Evolutionary conservation across 2,329 filamentous ascomycete species (phyloP), one percentile per base, ranked within the genome.

Genomic region (Botryotinia narcissicola): DNA sequence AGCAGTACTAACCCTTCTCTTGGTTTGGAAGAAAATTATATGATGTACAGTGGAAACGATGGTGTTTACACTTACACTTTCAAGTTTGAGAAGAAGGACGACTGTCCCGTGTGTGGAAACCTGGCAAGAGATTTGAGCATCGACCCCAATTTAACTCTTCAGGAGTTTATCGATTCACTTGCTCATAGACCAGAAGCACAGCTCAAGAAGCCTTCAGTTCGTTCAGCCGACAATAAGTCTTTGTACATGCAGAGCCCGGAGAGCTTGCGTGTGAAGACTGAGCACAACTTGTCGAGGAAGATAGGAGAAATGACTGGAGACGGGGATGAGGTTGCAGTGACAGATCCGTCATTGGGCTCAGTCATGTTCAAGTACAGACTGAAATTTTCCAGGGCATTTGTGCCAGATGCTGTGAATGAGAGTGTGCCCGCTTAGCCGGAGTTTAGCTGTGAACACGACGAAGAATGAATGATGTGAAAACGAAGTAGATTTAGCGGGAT

Each of bases 41-140:
- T 98, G 95, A 97, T 98, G 93, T 99, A 99, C 83, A 97, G 94
- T 20, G 96, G 97, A 64, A 95, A 98, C 80, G 95, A 97, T 80
- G 89, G 92, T 77, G 92, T 99, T 77, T 99, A 99, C 85, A 99
- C 96, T 0, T 98, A 97, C 83, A 99, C 96, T 0, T 99, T 98
- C 82, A 91, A 94, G 80, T 94, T 97, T 80, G 92, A 98, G 83
- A 93, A 93, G 85, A 98, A 98, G 82, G 88, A 92, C 25, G 96
- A 98, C 82, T 99, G 96, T 77, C 94, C 96, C 3, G 96, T 98
- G 10, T 99, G 96, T 80, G 95, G 95, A 29, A 92, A 93, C 71
- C 84, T 93, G 73, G 90, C 96, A 6, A 92, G 93, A 70, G 91
- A 92, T 40, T 86, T 98, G 22, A 84, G 88, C 3, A 88, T 97